Conservation (phyloP, 148 eudicot genomes). For the Dysphania ambrosioides region DNA sequence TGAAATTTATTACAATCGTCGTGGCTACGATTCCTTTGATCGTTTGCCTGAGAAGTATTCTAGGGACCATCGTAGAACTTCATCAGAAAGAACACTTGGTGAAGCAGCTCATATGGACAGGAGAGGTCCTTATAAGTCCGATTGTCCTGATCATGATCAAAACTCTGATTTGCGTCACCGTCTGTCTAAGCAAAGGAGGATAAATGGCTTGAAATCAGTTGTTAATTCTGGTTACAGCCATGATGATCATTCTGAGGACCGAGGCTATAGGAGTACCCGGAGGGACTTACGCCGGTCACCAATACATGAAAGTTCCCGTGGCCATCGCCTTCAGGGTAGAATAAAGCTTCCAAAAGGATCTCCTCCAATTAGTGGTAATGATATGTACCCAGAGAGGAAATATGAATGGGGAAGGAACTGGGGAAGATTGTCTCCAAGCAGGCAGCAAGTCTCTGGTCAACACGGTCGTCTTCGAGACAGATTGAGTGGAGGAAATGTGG, state of each 20-base stretch:
- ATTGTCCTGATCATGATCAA: slow-evolving; percentile 37
- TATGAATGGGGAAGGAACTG: slow-evolving; percentile 40
- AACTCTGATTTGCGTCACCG: slow-evolving; percentile 72
- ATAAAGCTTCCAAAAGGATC: slow-evolving; percentile 63
- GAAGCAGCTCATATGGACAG: slow-evolving; percentile 43
- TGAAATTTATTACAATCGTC: slow-evolving; percentile 45
- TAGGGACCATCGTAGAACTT: slow-evolving; percentile 49
- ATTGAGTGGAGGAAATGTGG: slow-evolving; percentile 50
- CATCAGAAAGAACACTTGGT: slow-evolving; percentile 47
- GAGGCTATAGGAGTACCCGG: slow-evolving; percentile 37
- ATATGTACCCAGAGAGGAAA: slow-evolving; percentile 22
- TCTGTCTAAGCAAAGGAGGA: slow-evolving; percentile 59
- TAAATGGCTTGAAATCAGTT: slow-evolving; percentile 68
- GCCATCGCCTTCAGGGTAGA: slow-evolving; percentile 80
- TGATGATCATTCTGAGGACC: slow-evolving; percentile 42
- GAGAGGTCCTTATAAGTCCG: slow-evolving; percentile 42
- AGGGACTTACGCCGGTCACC: slow-evolving; percentile 49
- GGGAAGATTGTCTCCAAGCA: slow-evolving; percentile 48
- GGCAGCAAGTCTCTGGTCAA: slow-evolving; percentile 39
- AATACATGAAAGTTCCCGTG: slow-evolving; percentile 40
- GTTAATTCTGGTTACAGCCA: slow-evolving; percentile 52
- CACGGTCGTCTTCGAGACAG: slow-evolving; percentile 68
- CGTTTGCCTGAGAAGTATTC: slow-evolving; percentile 43
- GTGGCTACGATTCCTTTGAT: slow-evolving; percentile 50
- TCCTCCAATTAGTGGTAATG: slow-evolving; percentile 34